Percentiles rank a stretch among this genome's conserved stretches.
Conservation (phyloP, 768 basidiomycete genomes). For the Punctularia strigosozonata region DNA sequence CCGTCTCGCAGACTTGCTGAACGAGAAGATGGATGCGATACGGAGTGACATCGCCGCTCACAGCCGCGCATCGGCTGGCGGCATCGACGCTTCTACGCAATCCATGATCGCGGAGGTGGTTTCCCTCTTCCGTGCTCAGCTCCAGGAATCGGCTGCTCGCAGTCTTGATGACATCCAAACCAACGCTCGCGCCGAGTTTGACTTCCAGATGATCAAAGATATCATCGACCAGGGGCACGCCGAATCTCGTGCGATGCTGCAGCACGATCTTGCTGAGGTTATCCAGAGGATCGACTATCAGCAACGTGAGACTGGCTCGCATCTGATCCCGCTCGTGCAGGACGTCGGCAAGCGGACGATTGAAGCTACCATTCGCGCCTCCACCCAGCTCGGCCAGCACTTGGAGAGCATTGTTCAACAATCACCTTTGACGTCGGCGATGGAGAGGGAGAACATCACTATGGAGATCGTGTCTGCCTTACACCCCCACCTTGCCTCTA, state of each 20-base stretch:
- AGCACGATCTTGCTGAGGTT: conserved; percentile 45
- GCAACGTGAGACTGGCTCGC: conserved; percentile 9
- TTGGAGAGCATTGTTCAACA: conserved; percentile 39
- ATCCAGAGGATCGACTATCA: conserved; percentile 29
- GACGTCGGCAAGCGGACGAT: conserved; percentile 45
- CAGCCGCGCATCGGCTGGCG: conserved; percentile 7
- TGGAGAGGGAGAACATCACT: conserved; percentile 48
- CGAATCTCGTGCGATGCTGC: conserved; percentile 44
- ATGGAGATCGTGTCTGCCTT: conserved; percentile 48
- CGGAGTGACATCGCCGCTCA: conserved; percentile 24
- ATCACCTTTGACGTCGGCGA: conserved; percentile 30
- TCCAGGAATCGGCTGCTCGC: conserved; percentile 48
- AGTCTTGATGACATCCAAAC: conserved; percentile 49
- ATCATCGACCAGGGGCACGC: conserved; percentile 57
- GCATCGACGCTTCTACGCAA: conserved; percentile 36
- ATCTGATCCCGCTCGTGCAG: conserved; percentile 34
- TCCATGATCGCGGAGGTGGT: conserved; percentile 56
- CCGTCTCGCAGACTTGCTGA: conserved; percentile 49
- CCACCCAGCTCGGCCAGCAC: conserved; percentile 43
- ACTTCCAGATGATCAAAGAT: conserved; percentile 65
- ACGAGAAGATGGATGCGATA: conserved; percentile 53
- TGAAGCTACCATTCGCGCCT: conserved; percentile 46
- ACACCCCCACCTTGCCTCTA: conserved; percentile 45
- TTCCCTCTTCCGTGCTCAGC: conserved; percentile 52
- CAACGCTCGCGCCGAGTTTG: conserved; percentile 68